These are phyloP conservation scores for Whalleya microplaca DNA, from an alignment of 2,329 filamentous ascomycete genomes.

Conservation along the genomic window DNA sequence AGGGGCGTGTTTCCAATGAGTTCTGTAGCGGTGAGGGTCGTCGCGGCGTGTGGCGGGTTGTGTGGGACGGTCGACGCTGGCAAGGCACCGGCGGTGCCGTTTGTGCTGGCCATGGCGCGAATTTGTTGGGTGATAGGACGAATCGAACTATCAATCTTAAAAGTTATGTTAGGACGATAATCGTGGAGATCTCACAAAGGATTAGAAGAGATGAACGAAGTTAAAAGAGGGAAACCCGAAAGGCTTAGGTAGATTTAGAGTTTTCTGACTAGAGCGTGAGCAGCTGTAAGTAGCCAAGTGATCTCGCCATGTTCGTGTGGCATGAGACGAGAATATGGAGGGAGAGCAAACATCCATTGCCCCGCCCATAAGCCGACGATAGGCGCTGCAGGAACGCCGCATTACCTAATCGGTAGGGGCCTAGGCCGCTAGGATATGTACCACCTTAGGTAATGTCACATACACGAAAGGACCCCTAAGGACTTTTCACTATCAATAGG, in stretches of 20 bases:
- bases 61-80: constrained; percentile 27
- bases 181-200: neutral
- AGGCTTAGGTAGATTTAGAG: constrained; percentile 5
- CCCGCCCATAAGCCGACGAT: constrained; percentile 24
- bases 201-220: neutral
- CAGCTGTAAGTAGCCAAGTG: neutral
- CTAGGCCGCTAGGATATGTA: no score
- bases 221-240: neutral
- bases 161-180: neutral
- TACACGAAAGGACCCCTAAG: no score
- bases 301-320: constrained; percentile 15
- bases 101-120: constrained; percentile 20
- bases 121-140: neutral
- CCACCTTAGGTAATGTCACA: no score
- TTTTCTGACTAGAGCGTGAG: neutral
- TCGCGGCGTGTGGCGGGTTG: constrained; percentile 34
- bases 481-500: no score
- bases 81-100: constrained; percentile 28
- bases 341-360: constrained; percentile 7
- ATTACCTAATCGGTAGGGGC: no score
- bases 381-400: constrained; percentile 16
- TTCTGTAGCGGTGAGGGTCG: constrained; percentile 70
- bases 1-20: constrained; percentile 97
- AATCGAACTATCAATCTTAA: constrained; percentile 5
- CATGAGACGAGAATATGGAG: constrained; percentile 19